Evolutionary conservation across 2,329 filamentous ascomycete species (phyloP), one percentile per base, ranked within the genome.

Genomic region (Botrytis cinerea): DNA sequence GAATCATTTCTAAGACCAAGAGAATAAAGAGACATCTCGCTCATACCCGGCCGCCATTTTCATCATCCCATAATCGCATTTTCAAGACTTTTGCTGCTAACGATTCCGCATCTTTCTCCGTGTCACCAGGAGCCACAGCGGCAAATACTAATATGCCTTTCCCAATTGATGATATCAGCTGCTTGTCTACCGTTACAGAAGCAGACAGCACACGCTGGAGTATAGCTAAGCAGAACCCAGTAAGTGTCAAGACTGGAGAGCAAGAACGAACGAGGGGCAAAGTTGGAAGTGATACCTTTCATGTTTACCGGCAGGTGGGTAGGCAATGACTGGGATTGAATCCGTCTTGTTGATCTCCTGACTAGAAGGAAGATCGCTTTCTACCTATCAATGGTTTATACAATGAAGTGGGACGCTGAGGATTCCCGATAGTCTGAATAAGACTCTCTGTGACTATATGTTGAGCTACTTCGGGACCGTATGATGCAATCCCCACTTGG

Each of bases 151-250:
- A 86, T 61, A 99, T 84, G 45, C 96, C 96, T 83, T 92, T 93
- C 74, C 94, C 93, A 79, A 99, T 98, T 4, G 92, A 93, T 1
- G 96, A 98, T 63, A 99, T 89, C 45, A 97, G 85, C 81, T 97
- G 88, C 80, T 93, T 92, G 81, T 99, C 95, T 70, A 99, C 95
- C 1, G 94, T 96, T 79, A 99, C 96, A 12, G 95, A 98, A 75
- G 95, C 95, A 61, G 95, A 98, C 75, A 97, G 90, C 70, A 99
- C 96, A 77, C 96, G 90, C 84, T 99, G 96, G 71, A 98, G 85
- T 74, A 99, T 93, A 71, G 94, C 96, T 98, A 80, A 75, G 77
- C 82, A 74, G 74, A 71, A 57, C 6, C 25, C 5, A 40, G 59
- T 70, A 22, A 62, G 66, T 67, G 12, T 28, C 28, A 57, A 43